Evolutionary conservation across 176 grass and related monocot species (phyloP), one percentile per base, ranked within the genome.

Genomic region (Coix lacrymajobi): DNA sequence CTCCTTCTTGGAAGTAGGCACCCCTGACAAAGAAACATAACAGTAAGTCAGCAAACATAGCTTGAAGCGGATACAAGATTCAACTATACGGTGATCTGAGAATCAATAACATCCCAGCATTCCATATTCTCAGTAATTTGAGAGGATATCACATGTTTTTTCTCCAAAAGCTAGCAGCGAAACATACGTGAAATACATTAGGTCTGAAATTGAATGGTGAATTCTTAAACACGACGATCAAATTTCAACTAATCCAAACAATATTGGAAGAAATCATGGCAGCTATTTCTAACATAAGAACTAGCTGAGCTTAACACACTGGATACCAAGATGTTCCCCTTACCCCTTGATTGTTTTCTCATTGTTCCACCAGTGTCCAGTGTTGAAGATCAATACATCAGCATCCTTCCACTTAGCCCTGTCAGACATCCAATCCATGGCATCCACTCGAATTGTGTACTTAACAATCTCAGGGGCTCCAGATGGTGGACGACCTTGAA

Each of bases 351-450:
- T n/a, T n/a, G n/a, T n/a, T n/a, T n/a, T 82, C 87, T 70, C 38
- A 94, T 88, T 77, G 62, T 82, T 94, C 94, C 94, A 97, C 92
- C 94, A 97, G 64, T 97, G 94, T 22, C 89, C 90, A 52, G 89
- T 92, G 82, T 94, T 97, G 17, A 97, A 87, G 76, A 97, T 86
- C 19, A 97, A 71, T 5, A 94, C 28, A 75, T 97, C 91, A 82
- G 94, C 89, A 69, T 89, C 92, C 62, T 74, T 94, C 92, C 92
- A 97, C 41, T 73, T 81, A 54, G 63, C 28, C 51, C 67, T 56
- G 22, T 36, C 66, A 62, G 83, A 86, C 84, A 88, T 85, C 92
- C 94, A 97, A 68, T 97, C n/a, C 89, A 94, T 85, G 34, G 41
- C 33, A 75, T 94, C 94, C 63, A 97, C 78, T 80, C 77, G 88